phyloP scores from a whole-genome alignment of 495 filamentous ascomycete genomes.

The Oidiodendron maius region DNA sequence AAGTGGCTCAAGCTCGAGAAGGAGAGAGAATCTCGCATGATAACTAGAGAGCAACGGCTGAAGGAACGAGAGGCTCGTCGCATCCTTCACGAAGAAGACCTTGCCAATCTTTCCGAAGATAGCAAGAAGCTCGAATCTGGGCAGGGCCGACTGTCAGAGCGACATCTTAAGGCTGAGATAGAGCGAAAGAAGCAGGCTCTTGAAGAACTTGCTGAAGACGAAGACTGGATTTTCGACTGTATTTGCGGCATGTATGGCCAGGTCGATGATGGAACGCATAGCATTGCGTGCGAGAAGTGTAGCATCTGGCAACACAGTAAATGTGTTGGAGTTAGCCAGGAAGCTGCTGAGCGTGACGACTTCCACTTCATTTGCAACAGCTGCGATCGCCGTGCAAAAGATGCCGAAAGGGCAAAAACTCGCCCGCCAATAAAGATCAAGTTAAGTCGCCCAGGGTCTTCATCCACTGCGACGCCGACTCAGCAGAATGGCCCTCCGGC shows the following conservation, averaged over 20 bases:
- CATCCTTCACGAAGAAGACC: constrained; percentile 74
- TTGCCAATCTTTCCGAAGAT: constrained; percentile 71
- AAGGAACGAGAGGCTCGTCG: constrained; percentile 79
- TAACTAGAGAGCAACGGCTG: constrained; percentile 77
- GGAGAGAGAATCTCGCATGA: constrained; percentile 74
- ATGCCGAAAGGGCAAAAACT: constrained; percentile 41
- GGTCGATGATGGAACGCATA: constrained; percentile 89
- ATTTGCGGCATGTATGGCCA: constrained; percentile 84
- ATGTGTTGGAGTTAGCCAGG: constrained; percentile 73
- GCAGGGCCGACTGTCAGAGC: constrained; percentile 66
- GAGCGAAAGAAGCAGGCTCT: constrained; percentile 70
- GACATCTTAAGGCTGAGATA: constrained; percentile 71
- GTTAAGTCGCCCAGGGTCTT: constrained; percentile 53
- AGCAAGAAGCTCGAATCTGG: constrained; percentile 59
- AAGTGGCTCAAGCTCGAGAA: constrained; percentile 59
- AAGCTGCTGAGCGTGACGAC: constrained; percentile 75
- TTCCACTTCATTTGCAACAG: constrained; percentile 83
- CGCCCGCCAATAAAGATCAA: constrained; percentile 64
- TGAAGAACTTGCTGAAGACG: constrained; percentile 62
- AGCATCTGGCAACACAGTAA: constrained; percentile 95
- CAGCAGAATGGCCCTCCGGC: constrained; percentile 13
- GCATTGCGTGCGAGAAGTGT: constrained; percentile 90
- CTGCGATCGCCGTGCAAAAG: constrained; percentile 64
- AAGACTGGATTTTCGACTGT: constrained; percentile 94
- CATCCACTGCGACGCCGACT: constrained; percentile 13